Base-by-base conservation (phyloP, 331 rosid species). In the Erythrophleum ivorense region DNA sequence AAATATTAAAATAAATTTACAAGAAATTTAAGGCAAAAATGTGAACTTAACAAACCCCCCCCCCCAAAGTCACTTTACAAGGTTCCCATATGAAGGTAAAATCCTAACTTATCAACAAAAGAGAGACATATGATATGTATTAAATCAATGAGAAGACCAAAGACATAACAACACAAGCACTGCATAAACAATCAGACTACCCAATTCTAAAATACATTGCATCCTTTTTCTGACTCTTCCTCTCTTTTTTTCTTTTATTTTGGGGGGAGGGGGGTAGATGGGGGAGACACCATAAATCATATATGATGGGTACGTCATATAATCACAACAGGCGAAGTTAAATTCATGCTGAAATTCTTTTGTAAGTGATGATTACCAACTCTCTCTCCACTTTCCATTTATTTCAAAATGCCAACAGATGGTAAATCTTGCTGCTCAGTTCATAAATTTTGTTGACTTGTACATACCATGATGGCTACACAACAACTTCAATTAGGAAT, bases 361-460 rank as follows among this genome's bases (percentile, higher is more conserved):
- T 34, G 33, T n/a, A 36, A 72, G 33, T 31, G 33, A 80, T 46
- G 53, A 34, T 43, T 14, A 14, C 38, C 38, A 46, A 59, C 40
- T 3, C 71, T n/a, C 29, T 71, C 64, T 46, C 40, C 78, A 71
- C 78, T 45, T 19, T 41, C 38, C 38, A 43, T 55, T 6, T 11
- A 64, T 48, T 80, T 50, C 48, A 59, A 58, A 71, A 38, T 21
- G 55, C 36, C 67, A 54, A 33, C 21, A 36, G 52, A 64, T 7
- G 9, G 53, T 55, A 38, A 31, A 71, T 45, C 46, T 15, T 62
- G 57, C 77, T 8, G 64, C 63, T 73, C n/a, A 9, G 38, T 38
- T 80, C 12, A 34, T 24, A 24, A 46, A 79, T 18, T 24, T 60
- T 24, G 34, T 16, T 36, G 14, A 36, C 19, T 24, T 24, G 29